Evolutionary conservation across 257 asterid species (phyloP).

Genomic region (Solanum bulbocastanum): DNA sequence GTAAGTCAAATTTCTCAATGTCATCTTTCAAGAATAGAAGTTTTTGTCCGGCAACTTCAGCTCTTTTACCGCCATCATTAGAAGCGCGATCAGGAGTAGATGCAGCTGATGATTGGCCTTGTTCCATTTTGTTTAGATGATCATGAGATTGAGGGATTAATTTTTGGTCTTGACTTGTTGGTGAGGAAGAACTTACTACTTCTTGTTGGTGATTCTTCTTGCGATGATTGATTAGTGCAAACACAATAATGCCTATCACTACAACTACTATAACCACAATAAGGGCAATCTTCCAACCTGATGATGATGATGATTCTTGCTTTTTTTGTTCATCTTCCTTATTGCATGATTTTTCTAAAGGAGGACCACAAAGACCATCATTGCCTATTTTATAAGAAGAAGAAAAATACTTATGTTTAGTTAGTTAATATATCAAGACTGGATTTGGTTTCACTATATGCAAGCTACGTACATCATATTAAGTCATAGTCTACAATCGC

Average conservation of each 20-base stretch:
- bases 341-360: constrained; percentile 38
- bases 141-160: not conserved
- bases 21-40: constrained; percentile 59
- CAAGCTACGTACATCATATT: not conserved
- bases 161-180: not conserved
- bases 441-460: too few relatives aligned
- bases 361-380: constrained; percentile 55
- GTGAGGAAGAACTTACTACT: not conserved
- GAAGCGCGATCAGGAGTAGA: constrained; percentile 9
- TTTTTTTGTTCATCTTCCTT: constrained; percentile 6
- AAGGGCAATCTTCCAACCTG: constrained; percentile 12
- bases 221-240: constrained; percentile 35
- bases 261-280: constrained; percentile 19
- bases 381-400: constrained; percentile 33
- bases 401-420: not conserved
- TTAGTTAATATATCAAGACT: too few relatives aligned
- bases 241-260: constrained; percentile 13
- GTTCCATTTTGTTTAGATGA: constrained; percentile 40
- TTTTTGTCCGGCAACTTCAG: constrained; percentile 27
- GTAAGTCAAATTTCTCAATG: constrained; percentile 50
- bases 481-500: not conserved
- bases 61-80: constrained; percentile 8
- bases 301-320: constrained; percentile 17
- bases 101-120: constrained; percentile 17
- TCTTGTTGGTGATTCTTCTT: constrained; percentile 8